Percentiles rank a stretch among this genome's conserved stretches.
Evolutionary conservation across 345 rosid species (phyloP).

Genomic region (Heritiera fomes): DNA sequence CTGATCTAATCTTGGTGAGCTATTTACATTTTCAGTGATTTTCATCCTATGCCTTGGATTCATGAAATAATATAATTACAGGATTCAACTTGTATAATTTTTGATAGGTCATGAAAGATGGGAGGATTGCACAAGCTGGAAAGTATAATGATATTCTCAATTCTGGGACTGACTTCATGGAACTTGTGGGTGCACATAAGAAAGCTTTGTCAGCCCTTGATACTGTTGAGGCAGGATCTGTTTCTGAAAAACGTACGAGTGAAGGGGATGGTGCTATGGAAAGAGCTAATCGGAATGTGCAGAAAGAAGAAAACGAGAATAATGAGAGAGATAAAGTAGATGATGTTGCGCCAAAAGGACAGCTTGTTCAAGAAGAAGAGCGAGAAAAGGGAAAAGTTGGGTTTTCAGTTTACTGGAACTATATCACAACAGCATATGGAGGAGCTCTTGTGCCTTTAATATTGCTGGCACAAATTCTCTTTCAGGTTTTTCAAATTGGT

Average conservation of each 20-base stretch:
- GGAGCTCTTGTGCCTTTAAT: constrained; percentile 75
- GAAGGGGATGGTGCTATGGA: constrained; percentile 27
- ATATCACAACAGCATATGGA: constrained; percentile 63
- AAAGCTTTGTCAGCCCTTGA: constrained; percentile 59
- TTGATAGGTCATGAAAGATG: constrained; percentile 77
- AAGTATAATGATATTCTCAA: constrained; percentile 61
- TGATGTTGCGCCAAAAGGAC: constrained; percentile 47
- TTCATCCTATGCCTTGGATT: neutral
- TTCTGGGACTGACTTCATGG: constrained; percentile 74
- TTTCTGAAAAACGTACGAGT: constrained; percentile 29
- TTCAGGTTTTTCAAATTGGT: constrained; percentile 70
- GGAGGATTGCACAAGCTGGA: constrained; percentile 74
- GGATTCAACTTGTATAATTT: constrained; percentile 7
- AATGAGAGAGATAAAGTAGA: constrained; percentile 35
- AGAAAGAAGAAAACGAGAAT: constrained; percentile 35
- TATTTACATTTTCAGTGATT: constrained; percentile 9
- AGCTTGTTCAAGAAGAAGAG: constrained; percentile 80
- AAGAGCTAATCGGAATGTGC: constrained; percentile 22
- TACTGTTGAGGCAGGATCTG: constrained; percentile 39
- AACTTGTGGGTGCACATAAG: constrained; percentile 72
- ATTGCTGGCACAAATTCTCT: constrained; percentile 59
- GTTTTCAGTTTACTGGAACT: constrained; percentile 62
- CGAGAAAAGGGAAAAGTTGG: constrained; percentile 80
- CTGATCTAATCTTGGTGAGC: constrained; percentile 75
- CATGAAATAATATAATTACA: neutral